Evolutionary conservation across 257 asterid genomes (phyloP).

Genomic region (Datura wrightii): DNA sequence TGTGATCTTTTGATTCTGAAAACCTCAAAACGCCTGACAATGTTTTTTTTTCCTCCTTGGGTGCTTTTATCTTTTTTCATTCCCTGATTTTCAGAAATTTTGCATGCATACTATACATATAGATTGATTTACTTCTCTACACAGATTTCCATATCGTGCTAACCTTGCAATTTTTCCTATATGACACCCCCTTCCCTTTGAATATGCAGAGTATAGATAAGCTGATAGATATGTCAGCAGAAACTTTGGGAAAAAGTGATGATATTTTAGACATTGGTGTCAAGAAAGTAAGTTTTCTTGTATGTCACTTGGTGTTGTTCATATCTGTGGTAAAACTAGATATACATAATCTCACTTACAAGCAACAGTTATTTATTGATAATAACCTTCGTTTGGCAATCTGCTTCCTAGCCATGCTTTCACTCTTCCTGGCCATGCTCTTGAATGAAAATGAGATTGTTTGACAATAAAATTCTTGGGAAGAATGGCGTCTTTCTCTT

Average conservation of each 20-base stretch:
- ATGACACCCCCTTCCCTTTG: conserved; percentile 33
- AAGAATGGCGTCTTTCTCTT: conserved; percentile 15
- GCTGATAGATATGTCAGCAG: conserved; percentile 70
- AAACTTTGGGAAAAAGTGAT: conserved; percentile 58
- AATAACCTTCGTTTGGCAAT: not conserved
- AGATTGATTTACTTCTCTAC: not conserved
- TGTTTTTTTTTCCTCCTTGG: not conserved
- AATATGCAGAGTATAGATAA: conserved; percentile 79
- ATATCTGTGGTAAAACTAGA: not conserved
- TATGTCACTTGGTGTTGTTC: conserved; percentile 26
- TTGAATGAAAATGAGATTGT: not conserved
- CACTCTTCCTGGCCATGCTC: not conserved
- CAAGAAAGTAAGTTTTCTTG: conserved; percentile 50
- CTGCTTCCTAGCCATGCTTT: not conserved
- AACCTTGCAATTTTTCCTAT: conserved; percentile 25
- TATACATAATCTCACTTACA: not conserved
- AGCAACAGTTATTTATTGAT: not conserved
- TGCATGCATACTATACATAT: not conserved
- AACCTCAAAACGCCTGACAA: not conserved
- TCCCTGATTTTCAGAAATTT: conserved; percentile 17
- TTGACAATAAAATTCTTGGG: not conserved
- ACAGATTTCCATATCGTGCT: not conserved
- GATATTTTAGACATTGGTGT: conserved; percentile 53
- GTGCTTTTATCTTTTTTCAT: not conserved
- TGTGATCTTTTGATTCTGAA: conserved; percentile 25